These are phyloP conservation scores for Eleusine coracana DNA, from an alignment of 176 grass and related monocot genomes.

Conservation along the genomic window DNA sequence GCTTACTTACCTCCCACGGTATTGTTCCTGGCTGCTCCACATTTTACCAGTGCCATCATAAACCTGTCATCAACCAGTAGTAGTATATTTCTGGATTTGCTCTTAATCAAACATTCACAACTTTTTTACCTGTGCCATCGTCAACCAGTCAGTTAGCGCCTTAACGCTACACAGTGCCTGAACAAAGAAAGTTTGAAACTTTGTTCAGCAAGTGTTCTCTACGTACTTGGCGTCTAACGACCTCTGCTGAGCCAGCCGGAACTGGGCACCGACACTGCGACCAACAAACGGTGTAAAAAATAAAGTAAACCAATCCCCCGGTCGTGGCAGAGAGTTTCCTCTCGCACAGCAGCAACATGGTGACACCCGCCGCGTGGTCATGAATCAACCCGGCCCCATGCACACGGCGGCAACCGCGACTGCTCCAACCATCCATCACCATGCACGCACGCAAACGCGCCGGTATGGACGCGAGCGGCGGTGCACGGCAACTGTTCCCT, in stretches of 20 bases:
- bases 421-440: slow-evolving; percentile 37
- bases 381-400: slow-evolving; percentile 20
- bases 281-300: no score
- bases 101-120: no score
- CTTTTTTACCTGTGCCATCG: neutral
- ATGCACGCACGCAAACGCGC: slow-evolving; percentile 41
- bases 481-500: neutral
- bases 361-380: neutral
- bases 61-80: neutral
- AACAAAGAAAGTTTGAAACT: neutral
- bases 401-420: slow-evolving; percentile 21
- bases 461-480: slow-evolving; percentile 5
- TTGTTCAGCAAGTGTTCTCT: neutral
- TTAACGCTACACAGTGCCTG: neutral
- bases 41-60: neutral
- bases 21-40: neutral
- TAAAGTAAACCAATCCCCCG: no score
- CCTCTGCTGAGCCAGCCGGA: no score
- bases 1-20: no score
- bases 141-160: neutral
- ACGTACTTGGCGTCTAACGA: neutral
- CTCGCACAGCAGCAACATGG: no score
- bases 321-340: no score
- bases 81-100: no score
- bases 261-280: neutral